phyloP scores from a whole-genome alignment of 2,329 filamentous ascomycete genomes.

The Trichoderma koningii region DNA sequence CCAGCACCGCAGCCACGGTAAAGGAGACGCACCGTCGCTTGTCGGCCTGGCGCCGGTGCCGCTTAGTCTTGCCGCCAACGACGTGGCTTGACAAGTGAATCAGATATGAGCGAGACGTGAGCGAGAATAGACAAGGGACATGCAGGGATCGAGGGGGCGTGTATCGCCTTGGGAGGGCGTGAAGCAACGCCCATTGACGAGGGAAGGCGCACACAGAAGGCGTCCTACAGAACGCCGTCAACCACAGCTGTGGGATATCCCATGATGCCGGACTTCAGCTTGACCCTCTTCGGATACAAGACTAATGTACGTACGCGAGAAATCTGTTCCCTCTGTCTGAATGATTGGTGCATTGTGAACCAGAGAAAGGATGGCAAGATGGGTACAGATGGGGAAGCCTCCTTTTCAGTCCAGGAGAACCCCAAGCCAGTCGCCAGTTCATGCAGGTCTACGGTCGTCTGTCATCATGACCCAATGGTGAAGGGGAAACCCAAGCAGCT shows the following conservation, averaged over 20 bases:
- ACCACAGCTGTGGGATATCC: conserved; percentile 9
- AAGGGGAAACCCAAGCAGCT: too few relatives aligned
- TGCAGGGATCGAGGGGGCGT: neutral
- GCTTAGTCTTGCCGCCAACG: conserved; percentile 12
- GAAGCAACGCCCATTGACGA: neutral
- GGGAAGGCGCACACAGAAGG: neutral
- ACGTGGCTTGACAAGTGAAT: conserved; percentile 6
- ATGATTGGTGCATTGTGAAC: neutral
- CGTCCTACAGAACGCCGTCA: conserved; percentile 1
- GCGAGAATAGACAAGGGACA: neutral
- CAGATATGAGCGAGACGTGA: neutral
- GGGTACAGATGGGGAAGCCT: neutral
- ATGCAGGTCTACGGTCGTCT: neutral
- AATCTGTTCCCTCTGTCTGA: neutral
- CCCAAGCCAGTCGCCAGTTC: neutral
- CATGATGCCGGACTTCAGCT: neutral
- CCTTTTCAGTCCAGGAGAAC: neutral
- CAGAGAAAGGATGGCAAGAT: too few relatives aligned
- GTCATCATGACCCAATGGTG: neutral
- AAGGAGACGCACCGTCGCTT: neutral
- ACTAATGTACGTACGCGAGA: neutral
- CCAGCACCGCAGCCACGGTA: conserved; percentile 24
- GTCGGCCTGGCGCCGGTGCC: neutral
- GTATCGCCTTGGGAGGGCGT: neutral
- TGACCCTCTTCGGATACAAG: neutral